Percentiles rank a stretch among this genome's conserved stretches.
Conservation (phyloP, 257 asterid genomes). For the Nyctanthes arbortristis region DNA sequence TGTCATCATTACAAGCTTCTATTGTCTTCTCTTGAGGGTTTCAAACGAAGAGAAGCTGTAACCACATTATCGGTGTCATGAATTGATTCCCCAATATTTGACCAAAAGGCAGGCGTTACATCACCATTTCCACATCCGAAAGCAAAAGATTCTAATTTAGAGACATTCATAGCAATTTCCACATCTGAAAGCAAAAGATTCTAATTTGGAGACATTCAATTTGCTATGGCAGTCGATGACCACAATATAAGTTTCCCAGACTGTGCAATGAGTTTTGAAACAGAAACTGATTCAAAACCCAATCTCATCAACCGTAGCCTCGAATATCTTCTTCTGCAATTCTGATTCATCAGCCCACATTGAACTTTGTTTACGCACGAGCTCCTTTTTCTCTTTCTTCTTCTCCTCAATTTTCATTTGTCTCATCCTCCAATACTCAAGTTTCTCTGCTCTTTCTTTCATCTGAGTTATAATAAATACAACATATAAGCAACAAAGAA, state of each 20-base stretch:
- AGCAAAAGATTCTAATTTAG: neutral
- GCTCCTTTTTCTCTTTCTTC: conserved; percentile 35
- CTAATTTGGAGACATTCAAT: neutral
- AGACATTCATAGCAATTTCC: neutral
- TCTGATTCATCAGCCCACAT: conserved; percentile 48
- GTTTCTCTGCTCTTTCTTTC: conserved; percentile 47
- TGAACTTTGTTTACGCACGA: conserved; percentile 58
- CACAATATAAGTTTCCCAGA: neutral
- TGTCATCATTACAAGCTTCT: too few species aligned
- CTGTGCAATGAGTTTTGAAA: neutral
- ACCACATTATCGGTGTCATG: too few species aligned
- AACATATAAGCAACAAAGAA: neutral
- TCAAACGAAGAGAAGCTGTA: too few species aligned
- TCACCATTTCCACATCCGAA: too few species aligned
- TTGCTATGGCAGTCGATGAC: neutral
- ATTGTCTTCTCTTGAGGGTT: too few species aligned
- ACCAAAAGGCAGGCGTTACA: too few species aligned
- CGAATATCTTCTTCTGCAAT: conserved; percentile 27
- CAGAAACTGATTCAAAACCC: conserved; percentile 15
- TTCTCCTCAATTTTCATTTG: conserved; percentile 30
- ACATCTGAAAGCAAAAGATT: neutral
- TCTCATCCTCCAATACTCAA: conserved; percentile 44
- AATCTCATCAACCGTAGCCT: neutral
- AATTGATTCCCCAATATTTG: too few species aligned
- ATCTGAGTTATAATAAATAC: conserved; percentile 16